These are phyloP conservation scores for Candida manassasensis DNA, from an alignment of 805 yeast genomes.

Conservation along the genomic window DNA sequence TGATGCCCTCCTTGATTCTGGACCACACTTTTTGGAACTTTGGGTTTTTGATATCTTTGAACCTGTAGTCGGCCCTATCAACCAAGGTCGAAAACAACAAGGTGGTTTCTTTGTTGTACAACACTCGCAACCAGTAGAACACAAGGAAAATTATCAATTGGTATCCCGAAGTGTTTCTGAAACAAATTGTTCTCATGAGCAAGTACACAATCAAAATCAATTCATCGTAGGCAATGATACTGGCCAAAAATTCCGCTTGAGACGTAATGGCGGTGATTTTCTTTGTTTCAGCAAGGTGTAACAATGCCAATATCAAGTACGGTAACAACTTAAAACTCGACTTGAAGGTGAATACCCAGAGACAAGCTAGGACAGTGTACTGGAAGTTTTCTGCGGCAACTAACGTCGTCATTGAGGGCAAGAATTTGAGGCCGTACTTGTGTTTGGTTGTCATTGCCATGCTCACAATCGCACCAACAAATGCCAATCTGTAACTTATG, in stretches of 20 bases:
- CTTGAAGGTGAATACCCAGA: constrained; percentile 63
- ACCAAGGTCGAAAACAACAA: constrained; percentile 39
- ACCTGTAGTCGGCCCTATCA: constrained; percentile 38
- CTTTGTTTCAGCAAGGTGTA: constrained; percentile 47
- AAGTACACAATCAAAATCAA: constrained; percentile 49
- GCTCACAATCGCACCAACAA: constrained; percentile 53
- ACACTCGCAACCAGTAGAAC: constrained; percentile 69
- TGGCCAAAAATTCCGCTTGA: constrained; percentile 35
- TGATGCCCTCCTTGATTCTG: constrained; percentile 26
- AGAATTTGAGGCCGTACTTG: constrained; percentile 51
- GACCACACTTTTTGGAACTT: constrained; percentile 36
- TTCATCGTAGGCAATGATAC: constrained; percentile 58
- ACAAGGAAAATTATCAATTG: constrained; percentile 53
- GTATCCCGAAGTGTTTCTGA: constrained; percentile 67
- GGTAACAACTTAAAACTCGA: constrained; percentile 66
- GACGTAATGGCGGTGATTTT: constrained; percentile 39
- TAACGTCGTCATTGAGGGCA: constrained; percentile 60
- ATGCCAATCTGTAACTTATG: constrained; percentile 50
- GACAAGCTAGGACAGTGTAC: constrained; percentile 46
- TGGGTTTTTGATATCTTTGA: constrained; percentile 41
- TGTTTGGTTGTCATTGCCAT: constrained; percentile 51
- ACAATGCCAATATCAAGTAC: constrained; percentile 47
- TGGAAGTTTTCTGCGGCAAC: constrained; percentile 77
- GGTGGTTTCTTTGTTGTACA: constrained; percentile 47
- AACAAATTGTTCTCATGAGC: constrained; percentile 52